These are phyloP conservation scores for Zygosaccharomyces kombuchaensis DNA, from an alignment of 805 yeast species.

Conservation along the genomic window DNA sequence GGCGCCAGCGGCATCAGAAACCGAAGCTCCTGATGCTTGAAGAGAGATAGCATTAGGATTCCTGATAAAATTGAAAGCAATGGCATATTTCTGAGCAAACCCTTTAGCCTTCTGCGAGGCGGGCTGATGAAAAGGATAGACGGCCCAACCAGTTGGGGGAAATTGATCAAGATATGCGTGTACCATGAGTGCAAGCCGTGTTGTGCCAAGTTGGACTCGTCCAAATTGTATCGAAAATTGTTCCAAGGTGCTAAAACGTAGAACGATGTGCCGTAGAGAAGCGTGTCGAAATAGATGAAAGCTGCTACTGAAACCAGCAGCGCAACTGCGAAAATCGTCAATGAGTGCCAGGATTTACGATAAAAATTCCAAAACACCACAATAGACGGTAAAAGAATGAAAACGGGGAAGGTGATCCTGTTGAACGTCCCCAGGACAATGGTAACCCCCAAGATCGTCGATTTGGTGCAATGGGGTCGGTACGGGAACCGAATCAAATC, in stretches of 20 bases:
- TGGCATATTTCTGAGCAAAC: conserved; percentile 39
- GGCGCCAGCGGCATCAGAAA: conserved; percentile 80
- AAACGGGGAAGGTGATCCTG: conserved; percentile 77
- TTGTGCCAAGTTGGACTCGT: conserved; percentile 50
- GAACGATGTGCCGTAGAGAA: conserved; percentile 30
- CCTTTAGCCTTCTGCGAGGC: conserved; percentile 1
- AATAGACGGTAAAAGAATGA: conserved; percentile 59
- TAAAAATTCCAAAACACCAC: conserved; percentile 43
- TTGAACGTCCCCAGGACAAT: conserved; percentile 73
- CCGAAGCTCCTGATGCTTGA: conserved; percentile 93
- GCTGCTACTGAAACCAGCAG: conserved; percentile 35
- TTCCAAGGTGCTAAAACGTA: conserved; percentile 66
- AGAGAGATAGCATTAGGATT: conserved; percentile 52
- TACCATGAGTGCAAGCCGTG: conserved; percentile 85
- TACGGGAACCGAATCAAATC: conserved; percentile 17
- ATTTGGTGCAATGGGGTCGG: conserved; percentile 11
- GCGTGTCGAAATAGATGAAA: conserved; percentile 55
- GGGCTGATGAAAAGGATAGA: conserved; percentile 42
- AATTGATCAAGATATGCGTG: conserved; percentile 67
- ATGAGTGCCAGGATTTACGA: conserved; percentile 33
- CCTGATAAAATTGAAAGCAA: conserved; percentile 62
- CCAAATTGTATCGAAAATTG: conserved; percentile 67
- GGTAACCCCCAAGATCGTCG: conserved; percentile 42
- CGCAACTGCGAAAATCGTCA: conserved; percentile 34
- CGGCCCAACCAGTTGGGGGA: conserved; percentile 87